Percentiles rank a stretch among this genome's conserved stretches.
phyloP scores from a whole-genome alignment of 2,329 filamentous ascomycete genomes.

The Capronia americana region DNA sequence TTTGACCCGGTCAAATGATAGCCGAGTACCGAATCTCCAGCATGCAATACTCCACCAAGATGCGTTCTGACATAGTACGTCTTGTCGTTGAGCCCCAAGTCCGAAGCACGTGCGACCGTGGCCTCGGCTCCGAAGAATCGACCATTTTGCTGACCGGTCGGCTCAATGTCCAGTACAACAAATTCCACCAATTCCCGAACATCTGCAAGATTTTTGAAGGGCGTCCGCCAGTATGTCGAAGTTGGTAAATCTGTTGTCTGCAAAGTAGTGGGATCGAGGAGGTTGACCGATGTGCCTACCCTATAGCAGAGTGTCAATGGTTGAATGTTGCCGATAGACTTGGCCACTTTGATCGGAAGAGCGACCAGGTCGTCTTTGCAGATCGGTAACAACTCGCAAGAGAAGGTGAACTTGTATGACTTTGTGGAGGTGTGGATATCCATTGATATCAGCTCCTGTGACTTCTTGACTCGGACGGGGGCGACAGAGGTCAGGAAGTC shows the following conservation, averaged over 20 bases:
- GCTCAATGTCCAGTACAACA: constrained; percentile 92
- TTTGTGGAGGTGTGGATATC: constrained; percentile 89
- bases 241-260: constrained; percentile 86
- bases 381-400: constrained; percentile 86
- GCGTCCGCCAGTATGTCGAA: constrained; percentile 86
- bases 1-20: constrained; percentile 88
- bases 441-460: constrained; percentile 91
- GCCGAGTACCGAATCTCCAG: constrained; percentile 92
- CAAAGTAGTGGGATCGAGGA: constrained; percentile 88
- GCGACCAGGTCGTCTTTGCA: constrained; percentile 98
- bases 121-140: constrained; percentile 85
- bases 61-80: constrained; percentile 93
- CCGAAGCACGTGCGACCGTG: constrained; percentile 83
- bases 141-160: constrained; percentile 74
- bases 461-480: constrained; percentile 79
- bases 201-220: constrained; percentile 83
- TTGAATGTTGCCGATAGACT: constrained; percentile 83
- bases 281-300: constrained; percentile 86
- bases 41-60: constrained; percentile 80
- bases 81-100: constrained; percentile 83
- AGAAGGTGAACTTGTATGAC: constrained; percentile 94
- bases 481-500: constrained; percentile 86
- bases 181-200: constrained; percentile 88
- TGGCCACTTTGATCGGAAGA: constrained; percentile 86
- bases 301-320: constrained; percentile 85